Base-by-base conservation (phyloP, 106 monocot genomes). In the Gastrodia elata region DNA sequence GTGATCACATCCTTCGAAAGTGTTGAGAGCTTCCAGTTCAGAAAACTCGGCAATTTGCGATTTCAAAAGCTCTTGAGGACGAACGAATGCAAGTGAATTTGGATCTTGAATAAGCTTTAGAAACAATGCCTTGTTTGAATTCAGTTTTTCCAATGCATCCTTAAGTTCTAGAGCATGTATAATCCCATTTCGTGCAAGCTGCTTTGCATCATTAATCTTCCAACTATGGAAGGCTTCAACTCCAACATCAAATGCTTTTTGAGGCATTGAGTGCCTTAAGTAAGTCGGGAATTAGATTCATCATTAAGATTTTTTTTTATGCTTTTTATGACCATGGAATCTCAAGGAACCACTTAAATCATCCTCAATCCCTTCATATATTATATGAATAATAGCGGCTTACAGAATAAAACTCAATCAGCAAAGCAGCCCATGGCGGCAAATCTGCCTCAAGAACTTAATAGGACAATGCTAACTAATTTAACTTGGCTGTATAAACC, bases 61-160 rank as follows among this genome's bases (percentile, higher is more conserved):
- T 39, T 14, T 49, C 70, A 41, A 56, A 76, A 80, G 73, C 22
- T 83, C 57, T 74, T 81, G 80, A 43, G 78, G 65, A 68, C 79
- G 78, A 34, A 73, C 68, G 26, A 81, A 75, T 48, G 81, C 38
- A 80, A 71, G 61, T 43, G 81, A 83, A 41, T 83, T 82, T 70
- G 81, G 86, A 58, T 84, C 81, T 44, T 84, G 81, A 34, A 83
- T 65, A 79, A 83, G 79, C 73, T 79, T 89, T 30, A 86, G 56
- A 71, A 86, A 73, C 58, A 89, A 73, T 49, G 86, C 85, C 58
- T 82, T 86, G 58, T 86, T 86, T 61, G 86, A 86, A 72, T 75
- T 81, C 58, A 89, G 58, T 68, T 74, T 82, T 65, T 89, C 81
- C 64, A 89, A 49, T 39, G 89, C 83, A 74, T 89, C 72, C 58